phyloP scores from a whole-genome alignment of 1,284 basidiomycete species.

The Phylloboletellus chloephorus region DNA sequence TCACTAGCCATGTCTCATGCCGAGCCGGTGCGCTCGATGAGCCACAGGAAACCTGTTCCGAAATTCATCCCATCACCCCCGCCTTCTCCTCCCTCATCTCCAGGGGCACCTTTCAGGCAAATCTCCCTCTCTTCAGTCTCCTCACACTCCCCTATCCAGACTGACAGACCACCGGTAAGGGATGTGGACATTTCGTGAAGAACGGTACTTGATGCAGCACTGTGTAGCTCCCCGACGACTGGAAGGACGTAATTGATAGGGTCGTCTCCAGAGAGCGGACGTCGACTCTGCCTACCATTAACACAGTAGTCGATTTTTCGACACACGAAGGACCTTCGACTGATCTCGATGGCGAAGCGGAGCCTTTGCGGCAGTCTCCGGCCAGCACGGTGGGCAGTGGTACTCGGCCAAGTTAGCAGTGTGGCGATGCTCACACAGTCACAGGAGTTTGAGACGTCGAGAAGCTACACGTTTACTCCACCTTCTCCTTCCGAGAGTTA shows the following conservation, averaged over 20 bases:
- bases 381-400: constrained; percentile 32
- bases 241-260: constrained; percentile 43
- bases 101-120: constrained; percentile 28
- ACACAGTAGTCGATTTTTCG: constrained; percentile 34
- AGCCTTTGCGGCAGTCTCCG: constrained; percentile 34
- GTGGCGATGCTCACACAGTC: constrained; percentile 29
- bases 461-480: constrained; percentile 31
- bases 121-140: constrained; percentile 29
- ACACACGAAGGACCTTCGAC: constrained; percentile 27
- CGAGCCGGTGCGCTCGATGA: constrained; percentile 41
- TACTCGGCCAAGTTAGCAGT: constrained; percentile 26
- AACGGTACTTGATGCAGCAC: constrained; percentile 12
- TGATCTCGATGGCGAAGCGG: constrained; percentile 30
- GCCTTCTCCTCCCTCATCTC: constrained; percentile 36
- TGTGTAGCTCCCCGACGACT: constrained; percentile 46
- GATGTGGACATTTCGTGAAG: background rate
- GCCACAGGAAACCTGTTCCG: constrained; percentile 63
- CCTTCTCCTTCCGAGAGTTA: constrained; percentile 35
- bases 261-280: constrained; percentile 32
- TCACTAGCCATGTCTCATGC: constrained; percentile 22
- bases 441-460: constrained; percentile 32
- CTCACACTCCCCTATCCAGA: constrained; percentile 21
- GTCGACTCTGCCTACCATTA: constrained; percentile 33
- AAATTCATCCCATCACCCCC: constrained; percentile 57
- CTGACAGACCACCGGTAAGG: constrained; percentile 45